phyloP scores from a whole-genome alignment of 2,329 filamentous ascomycete genomes.

The Phialophora tarda region DNA sequence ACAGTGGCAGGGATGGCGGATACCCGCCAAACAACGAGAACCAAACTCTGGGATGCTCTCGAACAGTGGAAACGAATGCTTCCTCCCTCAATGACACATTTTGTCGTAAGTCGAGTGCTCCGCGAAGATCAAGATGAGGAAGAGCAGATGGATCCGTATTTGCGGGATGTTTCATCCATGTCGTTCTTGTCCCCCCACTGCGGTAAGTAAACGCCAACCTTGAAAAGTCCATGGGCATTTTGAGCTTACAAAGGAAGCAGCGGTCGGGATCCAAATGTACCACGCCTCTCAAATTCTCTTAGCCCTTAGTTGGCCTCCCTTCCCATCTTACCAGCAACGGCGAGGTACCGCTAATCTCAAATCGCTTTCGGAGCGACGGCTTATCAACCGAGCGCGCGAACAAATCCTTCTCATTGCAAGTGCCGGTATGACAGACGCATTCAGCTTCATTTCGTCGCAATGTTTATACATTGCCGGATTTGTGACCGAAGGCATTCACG shows the following conservation, averaged over 20 bases:
- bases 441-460: constrained; percentile 14
- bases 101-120: background rate
- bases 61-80: constrained; percentile 18
- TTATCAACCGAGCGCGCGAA: constrained; percentile 15
- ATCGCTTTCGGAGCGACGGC: constrained; percentile 15
- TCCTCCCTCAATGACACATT: constrained; percentile 6
- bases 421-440: constrained; percentile 2
- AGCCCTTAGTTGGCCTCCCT: background rate
- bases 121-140: background rate
- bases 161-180: background rate
- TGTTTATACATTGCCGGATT: constrained; percentile 19
- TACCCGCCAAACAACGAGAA: background rate
- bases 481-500: constrained; percentile 14
- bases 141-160: background rate
- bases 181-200: background rate
- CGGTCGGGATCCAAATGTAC: background rate
- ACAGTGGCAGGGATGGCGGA: background rate
- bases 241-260: background rate
- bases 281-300: background rate
- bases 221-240: background rate
- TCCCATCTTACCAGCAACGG: background rate
- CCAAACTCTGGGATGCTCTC: constrained; percentile 10
- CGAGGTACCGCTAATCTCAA: background rate
- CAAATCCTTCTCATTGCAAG: constrained; percentile 18
- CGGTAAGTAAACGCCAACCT: background rate